phyloP scores from a whole-genome alignment of 2,329 filamentous ascomycete species.

The Helotiales sp. region DNA sequence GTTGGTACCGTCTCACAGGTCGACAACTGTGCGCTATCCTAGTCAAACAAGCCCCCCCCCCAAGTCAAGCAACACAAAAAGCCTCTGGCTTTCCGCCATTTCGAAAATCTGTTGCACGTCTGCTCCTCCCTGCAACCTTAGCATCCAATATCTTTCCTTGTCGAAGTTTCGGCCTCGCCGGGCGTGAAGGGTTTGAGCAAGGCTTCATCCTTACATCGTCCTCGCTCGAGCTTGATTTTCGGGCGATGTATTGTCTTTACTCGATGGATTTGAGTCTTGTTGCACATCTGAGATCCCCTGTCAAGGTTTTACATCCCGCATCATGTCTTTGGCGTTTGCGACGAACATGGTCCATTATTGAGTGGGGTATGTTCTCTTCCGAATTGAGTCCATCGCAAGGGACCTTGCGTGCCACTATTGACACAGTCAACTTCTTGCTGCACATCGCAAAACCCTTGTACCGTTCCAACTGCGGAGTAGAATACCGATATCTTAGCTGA shows the following conservation, averaged over 20 bases:
- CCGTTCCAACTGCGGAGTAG: background rate
- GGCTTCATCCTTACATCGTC: background rate
- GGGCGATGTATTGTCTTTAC: background rate
- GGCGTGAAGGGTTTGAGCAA: background rate
- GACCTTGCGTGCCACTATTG: background rate
- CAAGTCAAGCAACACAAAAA: constrained; percentile 17
- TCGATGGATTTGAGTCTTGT: background rate
- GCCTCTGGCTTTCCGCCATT: background rate
- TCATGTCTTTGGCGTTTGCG: constrained; percentile 10
- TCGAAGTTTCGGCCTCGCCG: background rate
- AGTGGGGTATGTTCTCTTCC: background rate
- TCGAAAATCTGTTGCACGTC: constrained; percentile 12
- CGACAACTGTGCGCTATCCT: constrained; percentile 3
- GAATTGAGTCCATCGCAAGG: constrained; percentile 3
- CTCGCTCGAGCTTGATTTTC: background rate
- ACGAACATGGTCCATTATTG: constrained; percentile 3
- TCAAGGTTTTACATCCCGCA: background rate
- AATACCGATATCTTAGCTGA: no score
- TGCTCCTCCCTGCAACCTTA: constrained; percentile 7
- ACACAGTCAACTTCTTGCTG: background rate
- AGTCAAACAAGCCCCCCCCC: constrained; percentile 7
- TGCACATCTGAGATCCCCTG: constrained; percentile 9
- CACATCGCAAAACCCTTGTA: background rate
- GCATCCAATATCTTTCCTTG: background rate
- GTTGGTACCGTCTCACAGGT: constrained; percentile 8